These are phyloP conservation scores for Brassica carinata DNA, from an alignment of 345 rosid genomes.

Conservation along the genomic window DNA sequence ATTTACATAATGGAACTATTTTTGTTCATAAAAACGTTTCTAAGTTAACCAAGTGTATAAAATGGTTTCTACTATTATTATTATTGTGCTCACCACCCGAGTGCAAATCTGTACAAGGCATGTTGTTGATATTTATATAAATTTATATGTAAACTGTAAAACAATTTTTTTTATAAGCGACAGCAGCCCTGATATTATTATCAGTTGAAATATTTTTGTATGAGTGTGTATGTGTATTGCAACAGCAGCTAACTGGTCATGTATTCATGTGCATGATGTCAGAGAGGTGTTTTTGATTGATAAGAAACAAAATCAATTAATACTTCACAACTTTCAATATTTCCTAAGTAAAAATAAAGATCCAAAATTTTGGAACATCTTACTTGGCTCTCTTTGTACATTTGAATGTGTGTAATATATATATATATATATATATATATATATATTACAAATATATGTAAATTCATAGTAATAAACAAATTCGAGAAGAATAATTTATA, in stretches of 20 bases:
- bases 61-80: neutral
- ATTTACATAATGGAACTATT: neutral
- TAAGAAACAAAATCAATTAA: neutral
- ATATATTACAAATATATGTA: too few species aligned
- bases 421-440: too few species aligned
- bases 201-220: neutral
- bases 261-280: slow-evolving; percentile 29
- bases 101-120: neutral
- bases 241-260: slow-evolving; percentile 17
- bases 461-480: neutral
- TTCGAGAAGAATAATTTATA: neutral
- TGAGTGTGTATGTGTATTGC: neutral
- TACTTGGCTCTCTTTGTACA: slow-evolving; percentile 10
- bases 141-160: neutral
- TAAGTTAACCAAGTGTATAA: neutral
- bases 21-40: neutral
- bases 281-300: slow-evolving; percentile 4
- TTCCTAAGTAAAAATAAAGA: slow-evolving; percentile 1
- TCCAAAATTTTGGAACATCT: neutral
- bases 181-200: neutral
- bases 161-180: neutral
- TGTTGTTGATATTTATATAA: neutral
- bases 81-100: neutral
- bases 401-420: neutral
- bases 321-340: slow-evolving; percentile 3